Evolutionary conservation across 2,329 filamentous ascomycete genomes (phyloP).

Genomic region (Colletotrichum aenigma): DNA sequence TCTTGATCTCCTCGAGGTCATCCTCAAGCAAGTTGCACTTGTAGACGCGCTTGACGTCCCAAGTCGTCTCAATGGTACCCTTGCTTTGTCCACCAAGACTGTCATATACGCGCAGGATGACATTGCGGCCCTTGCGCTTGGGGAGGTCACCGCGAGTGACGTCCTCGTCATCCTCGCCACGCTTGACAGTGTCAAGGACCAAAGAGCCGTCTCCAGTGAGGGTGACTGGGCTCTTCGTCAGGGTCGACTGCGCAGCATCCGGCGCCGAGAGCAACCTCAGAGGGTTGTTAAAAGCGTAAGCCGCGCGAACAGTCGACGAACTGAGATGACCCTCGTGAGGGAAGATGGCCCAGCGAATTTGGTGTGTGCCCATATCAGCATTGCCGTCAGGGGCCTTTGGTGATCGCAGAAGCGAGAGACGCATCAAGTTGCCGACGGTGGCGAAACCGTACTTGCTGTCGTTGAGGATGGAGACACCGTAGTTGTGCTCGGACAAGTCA

Average conservation of each 20-base stretch:
- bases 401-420: slow-evolving; percentile 81
- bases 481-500: slow-evolving; percentile 85
- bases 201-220: slow-evolving; percentile 72
- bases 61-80: slow-evolving; percentile 70
- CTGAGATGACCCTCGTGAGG: slow-evolving; percentile 79
- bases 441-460: slow-evolving; percentile 97
- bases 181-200: slow-evolving; percentile 88
- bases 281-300: slow-evolving; percentile 89
- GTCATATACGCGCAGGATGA: slow-evolving; percentile 88
- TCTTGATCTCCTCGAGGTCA: slow-evolving; percentile 69
- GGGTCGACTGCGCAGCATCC: slow-evolving; percentile 27
- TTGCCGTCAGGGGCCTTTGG: slow-evolving; percentile 93
- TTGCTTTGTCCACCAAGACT: slow-evolving; percentile 81
- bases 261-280: slow-evolving; percentile 58
- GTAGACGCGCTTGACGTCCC: slow-evolving; percentile 76
- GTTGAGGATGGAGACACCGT: slow-evolving; percentile 91
- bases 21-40: slow-evolving; percentile 93
- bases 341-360: slow-evolving; percentile 88
- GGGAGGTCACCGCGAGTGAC: slow-evolving; percentile 67
- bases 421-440: slow-evolving; percentile 87
- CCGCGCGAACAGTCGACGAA: slow-evolving; percentile 77
- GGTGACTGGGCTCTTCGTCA: slow-evolving; percentile 57
- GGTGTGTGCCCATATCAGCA: slow-evolving; percentile 90
- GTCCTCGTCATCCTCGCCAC: slow-evolving; percentile 86
- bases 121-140: slow-evolving; percentile 72